Conservation (phyloP, 164 flowering plant genomes). For the Magnolia changhungtana region DNA sequence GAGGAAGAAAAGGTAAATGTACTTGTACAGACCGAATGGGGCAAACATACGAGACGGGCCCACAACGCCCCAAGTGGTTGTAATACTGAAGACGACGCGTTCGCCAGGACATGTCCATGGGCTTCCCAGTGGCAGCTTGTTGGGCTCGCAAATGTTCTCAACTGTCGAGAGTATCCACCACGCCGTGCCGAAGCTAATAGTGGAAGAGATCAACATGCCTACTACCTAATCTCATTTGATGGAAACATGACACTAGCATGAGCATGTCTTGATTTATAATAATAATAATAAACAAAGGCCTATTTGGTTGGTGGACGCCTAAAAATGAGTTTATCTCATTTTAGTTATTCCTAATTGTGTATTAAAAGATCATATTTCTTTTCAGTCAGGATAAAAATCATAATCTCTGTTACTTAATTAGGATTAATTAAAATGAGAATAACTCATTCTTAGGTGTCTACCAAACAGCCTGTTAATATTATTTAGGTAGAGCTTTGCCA, state of each 20-base stretch:
- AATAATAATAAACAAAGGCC: too few species aligned
- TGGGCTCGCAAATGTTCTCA: slow-evolving; percentile 53
- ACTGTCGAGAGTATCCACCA: slow-evolving; percentile 54
- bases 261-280: too few species aligned
- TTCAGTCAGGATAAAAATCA: too few species aligned
- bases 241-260: neutral
- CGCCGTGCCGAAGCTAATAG: slow-evolving; percentile 49
- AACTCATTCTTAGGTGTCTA: too few species aligned
- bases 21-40: neutral
- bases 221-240: slow-evolving; percentile 63
- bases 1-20: neutral
- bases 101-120: slow-evolving; percentile 88
- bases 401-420: too few species aligned
- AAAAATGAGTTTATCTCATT: too few species aligned
- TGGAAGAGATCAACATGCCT: slow-evolving; percentile 4
- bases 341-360: too few species aligned
- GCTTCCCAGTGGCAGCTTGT: slow-evolving; percentile 50
- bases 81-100: slow-evolving; percentile 83
- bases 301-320: too few species aligned
- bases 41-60: neutral
- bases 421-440: too few species aligned
- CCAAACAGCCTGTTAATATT: too few species aligned
- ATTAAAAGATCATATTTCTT: too few species aligned
- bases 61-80: slow-evolving; percentile 51
- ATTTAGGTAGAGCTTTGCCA: too few species aligned